A percentile compares a stretch with the other conserved stretches of the same genome.
Evolutionary conservation across 179 eudicot genomes (phyloP).

Genomic region (Beta corolliflora): DNA sequence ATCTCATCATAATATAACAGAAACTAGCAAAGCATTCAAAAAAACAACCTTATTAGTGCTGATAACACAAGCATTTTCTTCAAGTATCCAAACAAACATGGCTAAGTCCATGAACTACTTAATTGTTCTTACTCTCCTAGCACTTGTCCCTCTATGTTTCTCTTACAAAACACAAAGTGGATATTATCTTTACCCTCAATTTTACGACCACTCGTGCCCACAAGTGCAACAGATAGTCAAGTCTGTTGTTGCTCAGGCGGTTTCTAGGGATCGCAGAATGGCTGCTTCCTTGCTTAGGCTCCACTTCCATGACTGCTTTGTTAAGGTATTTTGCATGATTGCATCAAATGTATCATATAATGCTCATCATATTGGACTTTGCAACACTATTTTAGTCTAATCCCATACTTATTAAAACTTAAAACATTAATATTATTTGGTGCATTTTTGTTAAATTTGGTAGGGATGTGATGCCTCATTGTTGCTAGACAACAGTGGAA

Average conservation of each 20-base stretch:
- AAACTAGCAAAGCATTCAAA: background rate
- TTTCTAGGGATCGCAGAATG: constrained; percentile 67
- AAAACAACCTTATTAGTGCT: background rate
- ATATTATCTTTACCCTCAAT: constrained; percentile 73
- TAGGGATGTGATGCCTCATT: constrained; percentile 95
- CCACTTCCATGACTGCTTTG: constrained; percentile 92
- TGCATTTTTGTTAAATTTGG: background rate
- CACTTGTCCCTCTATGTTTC: constrained; percentile 44
- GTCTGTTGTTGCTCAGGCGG: constrained; percentile 76
- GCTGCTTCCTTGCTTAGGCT: constrained; percentile 87
- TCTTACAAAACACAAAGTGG: constrained; percentile 31
- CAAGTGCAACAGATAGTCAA: constrained; percentile 54
- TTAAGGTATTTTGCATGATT: constrained; percentile 45
- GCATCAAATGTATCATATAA: background rate
- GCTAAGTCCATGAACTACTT: constrained; percentile 38
- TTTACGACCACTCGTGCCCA: constrained; percentile 77
- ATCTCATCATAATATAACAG: too few relatives aligned
- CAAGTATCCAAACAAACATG: constrained; percentile 29
- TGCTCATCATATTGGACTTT: background rate
- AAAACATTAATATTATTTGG: too few relatives aligned
- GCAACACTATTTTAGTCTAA: background rate
- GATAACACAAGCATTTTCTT: background rate
- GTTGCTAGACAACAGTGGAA: constrained; percentile 67
- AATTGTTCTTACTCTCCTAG: constrained; percentile 34
- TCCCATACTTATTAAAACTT: too few relatives aligned